phyloP scores from a whole-genome alignment of 2,329 filamentous ascomycete genomes.

The Fusarium brachygibbosum region DNA sequence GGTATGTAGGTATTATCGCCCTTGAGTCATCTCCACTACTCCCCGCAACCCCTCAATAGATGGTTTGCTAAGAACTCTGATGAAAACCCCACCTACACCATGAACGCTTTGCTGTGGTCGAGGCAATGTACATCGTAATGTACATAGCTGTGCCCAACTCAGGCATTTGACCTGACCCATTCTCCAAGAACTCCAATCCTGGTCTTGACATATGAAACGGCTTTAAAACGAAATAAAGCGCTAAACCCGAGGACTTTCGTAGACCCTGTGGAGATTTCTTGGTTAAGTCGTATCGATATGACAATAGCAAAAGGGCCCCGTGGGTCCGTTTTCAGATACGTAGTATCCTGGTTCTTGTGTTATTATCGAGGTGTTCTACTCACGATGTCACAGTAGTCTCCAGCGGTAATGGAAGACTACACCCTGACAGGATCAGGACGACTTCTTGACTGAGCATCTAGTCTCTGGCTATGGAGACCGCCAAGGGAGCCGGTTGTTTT shows the following conservation, averaged over 20 bases:
- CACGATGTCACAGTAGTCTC: slow-evolving; percentile 29
- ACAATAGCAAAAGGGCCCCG: slow-evolving; percentile 20
- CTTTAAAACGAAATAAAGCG: slow-evolving; percentile 22
- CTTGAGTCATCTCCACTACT: slow-evolving; percentile 16
- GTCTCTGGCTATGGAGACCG: slow-evolving; percentile 33
- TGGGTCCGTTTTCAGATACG: slow-evolving; percentile 17
- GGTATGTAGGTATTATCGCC: slow-evolving; percentile 10
- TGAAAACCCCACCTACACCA: slow-evolving; percentile 10
- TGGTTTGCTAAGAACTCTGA: neutral
- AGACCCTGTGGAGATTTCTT: slow-evolving; percentile 17
- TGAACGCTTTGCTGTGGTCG: neutral
- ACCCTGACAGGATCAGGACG: slow-evolving; percentile 26
- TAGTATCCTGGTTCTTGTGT: slow-evolving; percentile 19
- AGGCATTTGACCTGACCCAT: slow-evolving; percentile 1
- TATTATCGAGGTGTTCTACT: slow-evolving; percentile 10
- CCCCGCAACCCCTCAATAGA: slow-evolving; percentile 25
- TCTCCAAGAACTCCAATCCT: neutral
- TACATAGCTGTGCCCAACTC: slow-evolving; percentile 1
- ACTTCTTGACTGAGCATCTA: slow-evolving; percentile 3
- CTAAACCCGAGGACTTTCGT: slow-evolving; percentile 15
- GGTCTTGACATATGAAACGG: slow-evolving; percentile 11
- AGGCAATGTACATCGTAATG: neutral
- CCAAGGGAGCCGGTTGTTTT: slow-evolving; percentile 37
- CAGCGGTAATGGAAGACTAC: slow-evolving; percentile 21
- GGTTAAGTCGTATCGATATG: slow-evolving; percentile 25